Evolutionary conservation across 768 basidiomycete species (phyloP).

Genomic region (Lyophyllum shimeji): DNA sequence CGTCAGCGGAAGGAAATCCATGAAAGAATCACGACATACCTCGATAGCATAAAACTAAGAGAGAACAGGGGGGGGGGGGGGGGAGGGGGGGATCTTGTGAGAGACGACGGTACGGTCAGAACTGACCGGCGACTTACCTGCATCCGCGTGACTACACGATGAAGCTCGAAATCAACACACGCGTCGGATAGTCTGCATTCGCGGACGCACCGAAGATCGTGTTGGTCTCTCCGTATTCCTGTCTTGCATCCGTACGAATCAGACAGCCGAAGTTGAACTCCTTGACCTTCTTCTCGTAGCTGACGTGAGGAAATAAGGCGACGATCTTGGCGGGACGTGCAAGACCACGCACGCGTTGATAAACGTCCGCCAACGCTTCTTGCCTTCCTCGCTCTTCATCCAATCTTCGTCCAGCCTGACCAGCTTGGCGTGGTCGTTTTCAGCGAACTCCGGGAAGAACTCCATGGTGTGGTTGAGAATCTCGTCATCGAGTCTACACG

Average conservation of each 20-base stretch:
- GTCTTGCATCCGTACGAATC: conserved; percentile 74
- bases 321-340: neutral
- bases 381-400: conserved; percentile 88
- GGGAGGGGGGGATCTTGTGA: neutral
- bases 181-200: neutral
- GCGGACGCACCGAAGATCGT: conserved; percentile 79
- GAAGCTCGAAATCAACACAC: conserved; percentile 4
- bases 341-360: conserved; percentile 57
- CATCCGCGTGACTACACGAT: conserved; percentile 60
- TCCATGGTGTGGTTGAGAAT: conserved; percentile 76
- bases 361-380: conserved; percentile 89
- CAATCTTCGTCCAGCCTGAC: conserved; percentile 80
- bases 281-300: conserved; percentile 87
- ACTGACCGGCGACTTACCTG: conserved; percentile 42
- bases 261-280: conserved; percentile 98
- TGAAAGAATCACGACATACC: conserved; percentile 35
- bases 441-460: conserved; percentile 79
- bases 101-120: neutral
- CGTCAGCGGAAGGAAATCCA: neutral
- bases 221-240: conserved; percentile 89
- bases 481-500: conserved; percentile 84
- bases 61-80: no score
- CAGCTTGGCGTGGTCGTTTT: conserved; percentile 44
- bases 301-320: conserved; percentile 23
- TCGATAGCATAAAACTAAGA: conserved; percentile 89